These are phyloP conservation scores for Phyllachora maydis DNA, from an alignment of 2,329 filamentous ascomycete genomes.

Conservation along the genomic window DNA sequence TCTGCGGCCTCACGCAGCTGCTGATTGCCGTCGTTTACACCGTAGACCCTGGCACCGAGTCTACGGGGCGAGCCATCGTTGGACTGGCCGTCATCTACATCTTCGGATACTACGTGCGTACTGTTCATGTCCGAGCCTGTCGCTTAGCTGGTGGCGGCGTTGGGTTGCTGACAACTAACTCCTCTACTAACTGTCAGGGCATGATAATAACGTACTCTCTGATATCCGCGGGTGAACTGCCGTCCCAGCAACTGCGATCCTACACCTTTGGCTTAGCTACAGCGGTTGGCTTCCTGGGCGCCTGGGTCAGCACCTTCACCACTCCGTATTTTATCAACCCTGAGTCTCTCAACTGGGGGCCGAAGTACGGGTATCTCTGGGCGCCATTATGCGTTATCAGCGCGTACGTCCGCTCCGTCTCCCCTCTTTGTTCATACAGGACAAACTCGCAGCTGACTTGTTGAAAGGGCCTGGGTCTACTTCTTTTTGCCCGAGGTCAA, in stretches of 20 bases:
- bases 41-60: conserved; percentile 13
- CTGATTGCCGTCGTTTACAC: conserved; percentile 30
- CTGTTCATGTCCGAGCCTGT: neutral
- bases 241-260: conserved; percentile 31
- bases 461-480: conserved; percentile 15
- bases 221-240: conserved; percentile 33
- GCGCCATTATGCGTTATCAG: conserved; percentile 13
- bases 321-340: conserved; percentile 40
- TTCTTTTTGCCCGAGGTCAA: conserved; percentile 32
- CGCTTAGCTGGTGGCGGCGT: conserved; percentile 1
- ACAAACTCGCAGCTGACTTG: neutral
- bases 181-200: conserved; percentile 7
- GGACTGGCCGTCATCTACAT: conserved; percentile 31
- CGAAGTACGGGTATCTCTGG: conserved; percentile 37
- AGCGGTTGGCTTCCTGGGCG: conserved; percentile 29
- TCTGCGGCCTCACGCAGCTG: conserved; percentile 32
- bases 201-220: conserved; percentile 34
- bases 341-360: conserved; percentile 29
- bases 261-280: conserved; percentile 35
- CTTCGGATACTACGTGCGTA: conserved; percentile 24
- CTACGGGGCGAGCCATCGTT: conserved; percentile 25
- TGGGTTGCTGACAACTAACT: neutral
- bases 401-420: conserved; percentile 5
- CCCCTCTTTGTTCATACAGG: neutral
- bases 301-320: conserved; percentile 35